Evolutionary conservation across 257 asterid genomes (phyloP).

Genomic region (Buddleja alternifolia): DNA sequence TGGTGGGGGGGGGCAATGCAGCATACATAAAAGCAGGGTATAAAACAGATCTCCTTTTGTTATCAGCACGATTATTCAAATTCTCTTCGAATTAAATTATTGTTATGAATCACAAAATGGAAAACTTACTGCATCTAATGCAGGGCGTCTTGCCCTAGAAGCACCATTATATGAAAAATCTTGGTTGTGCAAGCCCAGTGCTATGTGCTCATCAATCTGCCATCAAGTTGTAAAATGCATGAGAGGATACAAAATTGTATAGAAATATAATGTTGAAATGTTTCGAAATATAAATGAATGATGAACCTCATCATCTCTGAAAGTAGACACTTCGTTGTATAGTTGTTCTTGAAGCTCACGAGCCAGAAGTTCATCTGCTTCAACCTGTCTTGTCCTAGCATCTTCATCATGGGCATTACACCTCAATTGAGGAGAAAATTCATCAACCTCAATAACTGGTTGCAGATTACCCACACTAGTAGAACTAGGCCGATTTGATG

Average conservation of each 20-base stretch:
- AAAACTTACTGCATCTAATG: constrained; percentile 51
- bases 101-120: constrained; percentile 10
- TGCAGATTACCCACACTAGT: constrained; percentile 32
- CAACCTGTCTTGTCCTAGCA: constrained; percentile 74
- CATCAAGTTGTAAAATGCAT: constrained; percentile 24
- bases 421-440: constrained; percentile 53
- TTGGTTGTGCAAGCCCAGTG: constrained; percentile 60
- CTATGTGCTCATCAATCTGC: constrained; percentile 63
- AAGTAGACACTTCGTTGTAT: constrained; percentile 64
- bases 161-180: constrained; percentile 40
- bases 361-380: constrained; percentile 89
- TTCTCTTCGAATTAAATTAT: not conserved
- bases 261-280: not conserved
- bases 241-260: not conserved
- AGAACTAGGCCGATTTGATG: constrained; percentile 35
- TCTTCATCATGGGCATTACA: constrained; percentile 39
- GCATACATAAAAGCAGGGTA: too few relatives aligned
- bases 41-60: too few relatives aligned
- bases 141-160: constrained; percentile 44
- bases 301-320: constrained; percentile 62
- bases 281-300: constrained; percentile 2
- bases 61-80: too few relatives aligned
- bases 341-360: constrained; percentile 93
- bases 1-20: too few relatives aligned
- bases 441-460: constrained; percentile 57